Evolutionary conservation across 495 filamentous ascomycete genomes (phyloP).

Genomic region (Aspergillus avenaceus): DNA sequence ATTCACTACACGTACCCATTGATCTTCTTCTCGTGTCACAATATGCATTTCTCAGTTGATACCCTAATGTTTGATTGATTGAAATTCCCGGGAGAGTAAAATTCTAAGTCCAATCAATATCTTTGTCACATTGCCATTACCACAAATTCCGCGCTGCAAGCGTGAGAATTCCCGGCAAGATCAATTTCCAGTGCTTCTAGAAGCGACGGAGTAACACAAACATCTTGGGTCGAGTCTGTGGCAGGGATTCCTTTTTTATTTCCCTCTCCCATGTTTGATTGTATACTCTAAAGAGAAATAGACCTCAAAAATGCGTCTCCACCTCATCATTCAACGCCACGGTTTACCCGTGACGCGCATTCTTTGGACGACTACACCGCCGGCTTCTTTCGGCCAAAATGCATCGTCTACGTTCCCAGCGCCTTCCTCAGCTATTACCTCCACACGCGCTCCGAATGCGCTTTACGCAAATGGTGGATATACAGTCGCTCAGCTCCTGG

Average conservation of each 20-base stretch:
- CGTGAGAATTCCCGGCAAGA: neutral
- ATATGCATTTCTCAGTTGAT: neutral
- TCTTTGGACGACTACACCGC: slow-evolving; percentile 59
- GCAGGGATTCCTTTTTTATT: too few relatives aligned
- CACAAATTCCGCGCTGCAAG: neutral
- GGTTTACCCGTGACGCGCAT: slow-evolving; percentile 70
- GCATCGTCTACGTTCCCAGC: slow-evolving; percentile 20
- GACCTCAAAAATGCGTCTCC: slow-evolving; percentile 92
- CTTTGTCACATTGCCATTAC: neutral
- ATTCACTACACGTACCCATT: neutral
- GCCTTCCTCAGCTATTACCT: slow-evolving; percentile 31
- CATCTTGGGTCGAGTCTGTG: neutral
- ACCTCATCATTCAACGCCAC: slow-evolving; percentile 76
- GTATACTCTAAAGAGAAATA: too few relatives aligned
- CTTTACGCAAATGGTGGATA: slow-evolving; percentile 51
- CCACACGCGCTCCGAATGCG: slow-evolving; percentile 36
- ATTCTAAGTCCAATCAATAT: neutral
- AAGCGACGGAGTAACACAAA: neutral
- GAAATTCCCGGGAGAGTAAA: neutral
- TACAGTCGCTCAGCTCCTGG: slow-evolving; percentile 77
- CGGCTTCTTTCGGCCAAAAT: slow-evolving; percentile 29
- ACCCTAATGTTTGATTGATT: neutral
- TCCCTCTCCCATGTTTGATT: too few relatives aligned
- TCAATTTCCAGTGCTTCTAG: neutral
- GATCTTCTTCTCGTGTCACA: neutral